phyloP scores from a whole-genome alignment of 345 rosid species.

The Brassica carinata region DNA sequence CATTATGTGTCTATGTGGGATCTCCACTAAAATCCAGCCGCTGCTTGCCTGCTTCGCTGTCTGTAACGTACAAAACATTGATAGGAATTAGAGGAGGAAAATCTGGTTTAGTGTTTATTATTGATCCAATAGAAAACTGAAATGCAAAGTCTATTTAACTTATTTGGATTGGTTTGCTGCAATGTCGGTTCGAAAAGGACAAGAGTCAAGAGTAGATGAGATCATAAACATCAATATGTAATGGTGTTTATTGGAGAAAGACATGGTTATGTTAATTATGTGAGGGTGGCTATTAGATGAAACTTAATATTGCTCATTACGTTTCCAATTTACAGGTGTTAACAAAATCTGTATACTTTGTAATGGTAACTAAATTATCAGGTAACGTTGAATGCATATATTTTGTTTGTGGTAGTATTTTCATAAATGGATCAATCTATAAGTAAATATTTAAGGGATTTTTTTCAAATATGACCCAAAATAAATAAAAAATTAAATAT shows the following conservation, averaged over 20 bases:
- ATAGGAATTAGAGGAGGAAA: neutral
- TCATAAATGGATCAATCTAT: no score
- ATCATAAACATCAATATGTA: neutral
- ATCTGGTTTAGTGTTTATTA: neutral
- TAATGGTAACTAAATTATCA: no score
- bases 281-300: no score
- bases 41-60: neutral
- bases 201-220: neutral
- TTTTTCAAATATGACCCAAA: no score
- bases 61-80: conserved; percentile 2
- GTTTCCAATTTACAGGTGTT: neutral
- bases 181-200: no score
- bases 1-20: neutral
- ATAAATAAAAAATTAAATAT: no score
- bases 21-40: conserved; percentile 8
- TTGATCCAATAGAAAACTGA: neutral
- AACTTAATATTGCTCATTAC: no score
- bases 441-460: no score
- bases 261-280: neutral
- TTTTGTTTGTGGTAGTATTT: no score
- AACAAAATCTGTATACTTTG: neutral
- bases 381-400: no score
- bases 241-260: neutral
- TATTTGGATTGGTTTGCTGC: no score
- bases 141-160: neutral